phyloP scores from a whole-genome alignment of 164 flowering plant species.

The Pachysandra terminalis region DNA sequence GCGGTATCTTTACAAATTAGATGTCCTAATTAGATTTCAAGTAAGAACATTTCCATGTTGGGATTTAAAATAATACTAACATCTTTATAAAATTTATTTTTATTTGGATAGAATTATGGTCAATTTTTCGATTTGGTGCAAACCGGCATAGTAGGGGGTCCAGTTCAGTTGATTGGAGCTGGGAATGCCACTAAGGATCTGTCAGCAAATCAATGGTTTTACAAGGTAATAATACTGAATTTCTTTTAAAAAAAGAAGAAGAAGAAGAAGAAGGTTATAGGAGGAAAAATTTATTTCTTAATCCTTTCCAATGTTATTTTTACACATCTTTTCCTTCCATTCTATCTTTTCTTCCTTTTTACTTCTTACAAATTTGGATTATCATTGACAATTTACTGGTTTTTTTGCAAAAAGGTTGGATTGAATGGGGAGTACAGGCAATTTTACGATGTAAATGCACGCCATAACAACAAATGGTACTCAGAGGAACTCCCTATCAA shows the following conservation, averaged over 20 bases:
- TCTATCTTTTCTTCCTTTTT: neutral
- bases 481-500: slow-evolving; percentile 25
- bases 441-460: slow-evolving; percentile 15
- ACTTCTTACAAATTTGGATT: neutral
- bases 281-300: too few species aligned
- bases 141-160: slow-evolving; percentile 46
- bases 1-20: slow-evolving; percentile 22
- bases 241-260: too few species aligned
- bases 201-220: slow-evolving; percentile 44
- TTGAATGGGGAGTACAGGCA: slow-evolving; percentile 34
- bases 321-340: too few species aligned
- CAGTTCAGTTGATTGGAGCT: slow-evolving; percentile 40
- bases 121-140: slow-evolving; percentile 29
- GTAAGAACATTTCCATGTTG: too few species aligned
- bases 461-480: slow-evolving; percentile 24
- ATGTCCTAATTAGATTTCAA: too few species aligned
- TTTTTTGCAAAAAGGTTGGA: slow-evolving; percentile 24
- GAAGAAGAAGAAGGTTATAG: too few species aligned
- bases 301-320: too few species aligned
- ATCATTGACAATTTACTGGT: neutral
- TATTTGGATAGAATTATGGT: slow-evolving; percentile 51
- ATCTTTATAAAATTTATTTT: neutral
- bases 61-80: too few species aligned
- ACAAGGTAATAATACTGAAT: slow-evolving; percentile 19
- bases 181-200: slow-evolving; percentile 42